phyloP scores from a whole-genome alignment of 78 protist species.

The Dictyostelium intermedium region DNA sequence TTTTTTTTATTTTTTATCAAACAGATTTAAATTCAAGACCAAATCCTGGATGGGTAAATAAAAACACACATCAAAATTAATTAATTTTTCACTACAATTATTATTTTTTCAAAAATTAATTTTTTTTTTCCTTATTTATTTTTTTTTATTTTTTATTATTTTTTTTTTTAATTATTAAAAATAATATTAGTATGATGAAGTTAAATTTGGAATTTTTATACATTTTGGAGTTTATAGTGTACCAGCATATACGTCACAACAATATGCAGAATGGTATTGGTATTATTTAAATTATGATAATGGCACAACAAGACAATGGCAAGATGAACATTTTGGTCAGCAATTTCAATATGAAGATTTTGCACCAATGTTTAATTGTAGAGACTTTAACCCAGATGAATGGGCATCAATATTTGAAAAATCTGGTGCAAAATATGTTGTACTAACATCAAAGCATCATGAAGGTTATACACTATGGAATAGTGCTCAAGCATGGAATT shows the following conservation, averaged over 20 bases:
- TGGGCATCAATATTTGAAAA: slow-evolving; percentile 70
- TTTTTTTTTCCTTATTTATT: too few relatives aligned
- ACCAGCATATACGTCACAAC: slow-evolving; percentile 32
- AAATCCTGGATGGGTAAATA: slow-evolving; percentile 17
- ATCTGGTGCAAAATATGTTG: slow-evolving; percentile 82
- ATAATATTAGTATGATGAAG: slow-evolving; percentile 76
- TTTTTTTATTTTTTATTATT: not conserved
- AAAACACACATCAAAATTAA: not conserved
- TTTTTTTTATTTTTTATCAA: too few relatives aligned
- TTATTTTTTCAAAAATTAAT: too few relatives aligned
- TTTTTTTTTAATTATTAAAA: not conserved
- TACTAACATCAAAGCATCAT: slow-evolving; percentile 78
- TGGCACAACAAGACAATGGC: not conserved
- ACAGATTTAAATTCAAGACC: slow-evolving; percentile 45
- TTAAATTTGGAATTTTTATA: slow-evolving; percentile 66
- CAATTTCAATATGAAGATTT: slow-evolving; percentile 38
- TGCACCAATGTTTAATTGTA: slow-evolving; percentile 63
- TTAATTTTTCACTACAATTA: not conserved
- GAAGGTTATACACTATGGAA: slow-evolving; percentile 76
- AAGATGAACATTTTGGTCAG: slow-evolving; percentile 30
- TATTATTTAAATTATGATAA: not conserved
- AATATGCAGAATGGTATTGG: slow-evolving; percentile 80
- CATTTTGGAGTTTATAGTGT: slow-evolving; percentile 83
- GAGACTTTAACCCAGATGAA: slow-evolving; percentile 52
- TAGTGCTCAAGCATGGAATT: slow-evolving; percentile 41